Evolutionary conservation across 1,284 basidiomycete genomes (phyloP).

Genomic region (Anthracocystis walkeri): DNA sequence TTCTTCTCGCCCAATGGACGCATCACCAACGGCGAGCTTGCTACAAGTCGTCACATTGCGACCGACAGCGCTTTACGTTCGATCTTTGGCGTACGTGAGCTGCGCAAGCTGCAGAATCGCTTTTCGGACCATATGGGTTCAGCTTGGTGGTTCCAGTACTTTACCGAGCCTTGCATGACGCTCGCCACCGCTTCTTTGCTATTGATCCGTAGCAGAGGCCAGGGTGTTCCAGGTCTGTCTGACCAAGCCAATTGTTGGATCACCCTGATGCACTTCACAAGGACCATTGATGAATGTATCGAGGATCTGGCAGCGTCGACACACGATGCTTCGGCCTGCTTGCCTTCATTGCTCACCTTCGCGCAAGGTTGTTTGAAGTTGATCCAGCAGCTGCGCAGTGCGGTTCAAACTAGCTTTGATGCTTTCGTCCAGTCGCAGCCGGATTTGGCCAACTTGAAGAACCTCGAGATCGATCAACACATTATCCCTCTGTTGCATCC

Average conservation of each 20-base stretch:
- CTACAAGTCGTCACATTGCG: constrained; percentile 44
- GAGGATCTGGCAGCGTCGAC: constrained; percentile 30
- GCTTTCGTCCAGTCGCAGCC: constrained; percentile 31
- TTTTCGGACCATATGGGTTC: constrained; percentile 41
- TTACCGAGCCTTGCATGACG: constrained; percentile 53
- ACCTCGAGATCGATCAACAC: constrained; percentile 27
- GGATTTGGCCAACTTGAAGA: constrained; percentile 2
- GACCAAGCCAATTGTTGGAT: constrained; percentile 42
- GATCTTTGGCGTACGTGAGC: constrained; percentile 29
- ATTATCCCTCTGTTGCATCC: constrained; percentile 44
- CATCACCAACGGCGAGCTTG: constrained; percentile 50
- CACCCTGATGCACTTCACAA: constrained; percentile 36
- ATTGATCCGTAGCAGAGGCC: constrained; percentile 42
- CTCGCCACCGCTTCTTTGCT: constrained; percentile 47
- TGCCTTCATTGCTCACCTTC: constrained; percentile 31
- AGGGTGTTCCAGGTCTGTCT: constrained; percentile 35
- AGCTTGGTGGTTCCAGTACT: constrained; percentile 51
- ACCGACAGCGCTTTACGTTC: constrained; percentile 39
- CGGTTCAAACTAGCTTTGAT: constrained; percentile 37
- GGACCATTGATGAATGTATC: constrained; percentile 39
- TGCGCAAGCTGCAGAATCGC: constrained; percentile 38
- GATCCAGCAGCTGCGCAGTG: constrained; percentile 30
- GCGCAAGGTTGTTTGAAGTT: constrained; percentile 35
- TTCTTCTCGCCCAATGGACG: constrained; percentile 53
- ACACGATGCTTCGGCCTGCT: constrained; percentile 15